Evolutionary conservation across 306 rosid genomes (phyloP), one percentile per base, ranked within the genome.

Genomic region (Canavalia ensiformis): DNA sequence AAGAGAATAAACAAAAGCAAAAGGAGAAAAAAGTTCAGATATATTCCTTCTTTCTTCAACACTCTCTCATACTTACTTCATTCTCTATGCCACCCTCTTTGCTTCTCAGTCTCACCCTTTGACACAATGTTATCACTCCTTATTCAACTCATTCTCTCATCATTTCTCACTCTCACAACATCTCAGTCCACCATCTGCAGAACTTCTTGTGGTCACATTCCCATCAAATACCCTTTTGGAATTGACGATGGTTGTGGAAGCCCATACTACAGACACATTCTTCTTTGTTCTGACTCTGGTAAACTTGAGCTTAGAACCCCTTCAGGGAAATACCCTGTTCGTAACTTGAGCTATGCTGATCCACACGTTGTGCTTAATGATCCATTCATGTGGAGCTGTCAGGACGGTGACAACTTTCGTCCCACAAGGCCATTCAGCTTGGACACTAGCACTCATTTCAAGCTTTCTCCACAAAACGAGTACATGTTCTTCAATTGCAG

Each of bases 191-290:
- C 60, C 86, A 68, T 29, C n/a, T 95, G 99, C 86, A 88, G 94
- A 88, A 86, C 92, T n/a, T 85, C 92, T 0, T 93, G 99, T 44
- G 98, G 96, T 33, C 82, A 82, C 80, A 90, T 93, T 52, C 88
- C 94, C 1, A 93, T 95, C 71, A 88, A 77, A 55, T 93, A 95
- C 82, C 99, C 99, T 0, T 95, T 95, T 5, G 91, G 98, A 69
- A 88, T 95, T 7, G 99, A 91, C 47, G 97, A 93, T 56, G 99
- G 99, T 0, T 95, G 99, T 45, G 99, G 99, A 76, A 95, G 97
- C 85, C 91, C 97, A 1, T 90, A 93, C 70, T 95, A 90, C 85
- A 60, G 91, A 5, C 89, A 87, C 93, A 86, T 90, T 30, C 85
- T 95, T 0, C 56, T 54, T n/a, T 95, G 99, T 88, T 84, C 98